A percentile compares a stretch with the other conserved stretches of the same genome.
Evolutionary conservation across 208 protist species (phyloP).

Genomic region (Sergeia podlipaevii): DNA sequence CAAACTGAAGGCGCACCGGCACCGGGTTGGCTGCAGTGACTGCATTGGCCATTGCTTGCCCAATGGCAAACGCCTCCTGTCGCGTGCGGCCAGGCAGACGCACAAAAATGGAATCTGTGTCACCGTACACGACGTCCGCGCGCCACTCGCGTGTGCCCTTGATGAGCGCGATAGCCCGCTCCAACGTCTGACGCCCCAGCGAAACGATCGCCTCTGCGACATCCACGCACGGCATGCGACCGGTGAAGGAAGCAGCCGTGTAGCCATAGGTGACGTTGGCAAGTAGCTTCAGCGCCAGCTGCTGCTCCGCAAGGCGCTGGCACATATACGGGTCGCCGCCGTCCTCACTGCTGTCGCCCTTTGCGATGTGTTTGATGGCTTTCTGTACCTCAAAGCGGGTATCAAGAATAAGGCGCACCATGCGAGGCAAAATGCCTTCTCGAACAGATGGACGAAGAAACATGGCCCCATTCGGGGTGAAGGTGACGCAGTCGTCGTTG

Average conservation of each 20-base stretch:
- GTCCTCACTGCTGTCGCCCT: slow-evolving; percentile 21
- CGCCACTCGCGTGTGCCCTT: slow-evolving; percentile 93
- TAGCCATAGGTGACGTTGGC: slow-evolving; percentile 99
- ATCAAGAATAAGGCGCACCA: slow-evolving; percentile 73
- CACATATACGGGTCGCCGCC: slow-evolving; percentile 39
- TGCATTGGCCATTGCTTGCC: slow-evolving; percentile 71
- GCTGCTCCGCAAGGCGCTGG: slow-evolving; percentile 92
- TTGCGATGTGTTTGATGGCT: slow-evolving; percentile 59
- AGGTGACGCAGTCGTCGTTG: slow-evolving; percentile 28
- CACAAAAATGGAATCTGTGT: slow-evolving; percentile 99
- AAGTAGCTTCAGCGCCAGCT: slow-evolving; percentile 98
- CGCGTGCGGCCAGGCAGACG: slow-evolving; percentile 47
- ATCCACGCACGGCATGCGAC: slow-evolving; percentile 98
- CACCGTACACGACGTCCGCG: slow-evolving; percentile 98
- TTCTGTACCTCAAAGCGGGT: slow-evolving; percentile 82
- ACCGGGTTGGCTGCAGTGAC: slow-evolving; percentile 92
- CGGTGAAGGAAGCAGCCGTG: slow-evolving; percentile 97
- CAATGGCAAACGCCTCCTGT: slow-evolving; percentile 64
- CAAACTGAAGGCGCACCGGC: slow-evolving; percentile 99
- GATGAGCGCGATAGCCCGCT: slow-evolving; percentile 94
- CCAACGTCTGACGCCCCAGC: slow-evolving; percentile 99
- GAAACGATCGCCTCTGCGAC: slow-evolving; percentile 94
- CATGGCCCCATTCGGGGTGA: slow-evolving; percentile 77
- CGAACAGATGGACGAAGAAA: slow-evolving; percentile 51
- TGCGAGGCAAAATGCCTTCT: slow-evolving; percentile 67